Base-by-base conservation (phyloP, 2,329 filamentous ascomycete genomes). In the Aspergillus amoenus region DNA sequence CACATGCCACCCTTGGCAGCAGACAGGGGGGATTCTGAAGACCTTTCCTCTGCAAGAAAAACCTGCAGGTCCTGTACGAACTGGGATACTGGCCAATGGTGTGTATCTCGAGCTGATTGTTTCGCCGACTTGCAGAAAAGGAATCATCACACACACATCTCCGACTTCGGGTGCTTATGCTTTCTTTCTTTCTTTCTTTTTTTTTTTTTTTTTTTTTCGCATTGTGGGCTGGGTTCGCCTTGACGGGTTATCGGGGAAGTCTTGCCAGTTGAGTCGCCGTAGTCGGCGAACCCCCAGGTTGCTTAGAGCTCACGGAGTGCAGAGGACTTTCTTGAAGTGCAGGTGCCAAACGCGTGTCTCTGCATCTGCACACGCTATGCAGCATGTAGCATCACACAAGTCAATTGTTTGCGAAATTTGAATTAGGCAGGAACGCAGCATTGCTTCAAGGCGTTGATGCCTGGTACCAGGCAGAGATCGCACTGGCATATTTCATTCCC, bases 61-160 rank as follows among this genome's bases (percentile, higher is more conserved):
- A 7, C 9, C 42, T 54, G 52, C 52, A 54, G 52, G 34, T 41
- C 22, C 30, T 6, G 30, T 44, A 40, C 50, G 43, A 53, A 13
- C 12, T 50, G 34, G 5, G 51, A 37, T 21, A 27, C 41, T 54
- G 47, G 47, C 21, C 15, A 18, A 34, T 8, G 15, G 13, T 24
- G 41, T 11, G 18, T 9, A 18, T 40, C 27, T 27, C 11, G n/a
- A 22, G 18, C n/a, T 32, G 40, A 43, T 44, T 52, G 49, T 32
- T 24, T 52, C 39, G 27, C 21, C 22, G 30, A 8, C 15, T 8
- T 30, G 43, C 22, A 46, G 43, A 9, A 17, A 4, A 30, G 15
- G 5, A 45, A 45, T 30, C 12, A 17, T 24, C n/a, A 37, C 18
- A 40, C 18, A 6, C 18, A 6, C 9, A 8, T 50, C 34, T 40